Conservation (phyloP, 2,329 filamentous ascomycete genomes). For the Xylariaceae sp. region DNA sequence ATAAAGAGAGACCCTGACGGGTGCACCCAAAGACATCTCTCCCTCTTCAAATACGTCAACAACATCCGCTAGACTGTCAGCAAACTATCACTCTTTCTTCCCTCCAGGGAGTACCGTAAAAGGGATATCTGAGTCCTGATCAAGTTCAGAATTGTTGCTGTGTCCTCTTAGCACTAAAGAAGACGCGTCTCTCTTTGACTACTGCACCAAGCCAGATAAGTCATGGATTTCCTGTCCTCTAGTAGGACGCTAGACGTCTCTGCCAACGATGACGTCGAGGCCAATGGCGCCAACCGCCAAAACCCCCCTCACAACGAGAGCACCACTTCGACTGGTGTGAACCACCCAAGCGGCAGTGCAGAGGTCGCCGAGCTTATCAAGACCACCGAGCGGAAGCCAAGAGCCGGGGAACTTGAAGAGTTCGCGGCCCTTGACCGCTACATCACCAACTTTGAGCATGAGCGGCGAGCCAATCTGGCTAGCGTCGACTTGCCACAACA, state of each 20-base stretch:
- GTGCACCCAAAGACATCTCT: no score
- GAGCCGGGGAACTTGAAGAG: conserved; percentile 28
- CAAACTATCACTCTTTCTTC: no score
- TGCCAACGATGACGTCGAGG: conserved; percentile 26
- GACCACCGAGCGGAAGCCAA: background rate
- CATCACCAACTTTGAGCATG: conserved; percentile 30
- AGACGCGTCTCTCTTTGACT: no score
- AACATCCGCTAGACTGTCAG: no score
- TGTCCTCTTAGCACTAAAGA: no score
- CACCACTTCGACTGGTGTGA: background rate
- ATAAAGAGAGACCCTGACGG: no score
- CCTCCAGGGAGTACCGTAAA: no score
- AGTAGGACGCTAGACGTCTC: conserved; percentile 14
- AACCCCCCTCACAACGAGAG: conserved; percentile 9
- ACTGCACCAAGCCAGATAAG: no score
- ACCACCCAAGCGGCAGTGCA: background rate
- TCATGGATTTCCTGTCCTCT: conserved; percentile 21
- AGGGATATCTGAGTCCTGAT: no score
- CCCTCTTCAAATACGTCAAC: no score
- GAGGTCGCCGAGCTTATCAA: no score
- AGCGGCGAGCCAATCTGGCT: conserved; percentile 24
- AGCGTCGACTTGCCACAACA: conserved; percentile 20
- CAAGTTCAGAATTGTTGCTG: no score
- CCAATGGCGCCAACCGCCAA: conserved; percentile 19
- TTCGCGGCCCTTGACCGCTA: conserved; percentile 32